Evolutionary conservation across 345 rosid species (phyloP).

Genomic region (Noccaea bulbosa): DNA sequence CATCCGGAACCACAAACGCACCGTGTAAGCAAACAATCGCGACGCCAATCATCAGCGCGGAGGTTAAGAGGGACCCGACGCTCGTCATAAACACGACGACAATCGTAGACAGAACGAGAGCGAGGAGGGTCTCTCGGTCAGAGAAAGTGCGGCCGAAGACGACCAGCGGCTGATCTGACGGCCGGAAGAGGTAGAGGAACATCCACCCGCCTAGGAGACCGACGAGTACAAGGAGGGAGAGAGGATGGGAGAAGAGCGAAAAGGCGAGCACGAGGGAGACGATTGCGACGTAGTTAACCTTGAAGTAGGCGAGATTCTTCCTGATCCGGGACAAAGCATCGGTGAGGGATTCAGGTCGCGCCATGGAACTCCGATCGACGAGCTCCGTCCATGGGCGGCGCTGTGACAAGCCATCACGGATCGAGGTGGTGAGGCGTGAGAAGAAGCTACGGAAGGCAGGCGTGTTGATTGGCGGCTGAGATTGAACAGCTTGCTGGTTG

Average conservation of each 20-base stretch:
- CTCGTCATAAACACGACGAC: constrained; percentile 77
- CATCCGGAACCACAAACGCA: constrained; percentile 88
- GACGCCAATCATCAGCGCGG: constrained; percentile 66
- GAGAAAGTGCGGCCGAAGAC: constrained; percentile 73
- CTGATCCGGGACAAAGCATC: constrained; percentile 80
- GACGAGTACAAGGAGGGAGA: constrained; percentile 74
- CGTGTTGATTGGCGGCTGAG: constrained; percentile 73
- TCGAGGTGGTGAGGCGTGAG: constrained; percentile 68
- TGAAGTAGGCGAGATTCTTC: constrained; percentile 64
- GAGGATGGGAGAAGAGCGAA: constrained; percentile 73
- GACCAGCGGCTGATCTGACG: constrained; percentile 76
- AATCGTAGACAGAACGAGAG: constrained; percentile 56
- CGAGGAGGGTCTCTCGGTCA: constrained; percentile 72
- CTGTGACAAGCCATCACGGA: constrained; percentile 73
- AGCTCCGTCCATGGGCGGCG: constrained; percentile 87
- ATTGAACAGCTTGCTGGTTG: constrained; percentile 46
- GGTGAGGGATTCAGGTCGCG: constrained; percentile 63
- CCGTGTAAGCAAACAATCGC: constrained; percentile 80
- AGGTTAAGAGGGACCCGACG: constrained; percentile 75
- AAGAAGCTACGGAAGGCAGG: constrained; percentile 75
- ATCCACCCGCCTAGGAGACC: constrained; percentile 67
- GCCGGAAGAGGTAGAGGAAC: constrained; percentile 70
- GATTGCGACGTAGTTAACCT: constrained; percentile 69
- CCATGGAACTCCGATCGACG: constrained; percentile 61
- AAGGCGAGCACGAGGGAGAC: constrained; percentile 65